phyloP scores from a whole-genome alignment of 805 yeast genomes.

The Hanseniaspora lachancei region DNA sequence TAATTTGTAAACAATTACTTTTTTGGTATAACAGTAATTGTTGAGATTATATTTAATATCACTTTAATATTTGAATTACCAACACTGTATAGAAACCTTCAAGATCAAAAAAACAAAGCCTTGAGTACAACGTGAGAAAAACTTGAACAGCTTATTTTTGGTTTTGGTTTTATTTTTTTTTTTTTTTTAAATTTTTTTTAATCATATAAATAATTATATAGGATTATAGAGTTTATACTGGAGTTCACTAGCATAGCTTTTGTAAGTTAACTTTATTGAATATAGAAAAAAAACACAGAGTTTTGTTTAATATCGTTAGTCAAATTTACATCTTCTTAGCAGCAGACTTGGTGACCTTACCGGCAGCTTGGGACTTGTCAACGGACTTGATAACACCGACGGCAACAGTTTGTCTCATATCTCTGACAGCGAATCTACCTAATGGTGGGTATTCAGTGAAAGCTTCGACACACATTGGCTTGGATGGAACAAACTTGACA shows the following conservation, averaged over 20 bases:
- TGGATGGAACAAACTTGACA: constrained; percentile 76
- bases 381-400: constrained; percentile 98
- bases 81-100: too few species aligned
- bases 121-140: too few species aligned
- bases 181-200: constrained; percentile 1
- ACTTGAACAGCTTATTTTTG: background rate
- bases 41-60: too few species aligned
- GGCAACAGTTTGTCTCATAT: constrained; percentile 99
- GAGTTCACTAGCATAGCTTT: background rate
- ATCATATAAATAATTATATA: constrained; percentile 5
- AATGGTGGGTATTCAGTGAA: constrained; percentile 91
- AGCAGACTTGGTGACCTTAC: constrained; percentile 96
- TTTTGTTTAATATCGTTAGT: background rate
- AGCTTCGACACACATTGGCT: constrained; percentile 91
- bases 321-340: constrained; percentile 17
- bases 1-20: too few species aligned
- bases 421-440: constrained; percentile 98
- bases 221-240: background rate
- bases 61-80: too few species aligned
- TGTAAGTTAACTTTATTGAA: background rate
- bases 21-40: too few species aligned
- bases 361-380: constrained; percentile 66
- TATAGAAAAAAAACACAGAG: background rate
- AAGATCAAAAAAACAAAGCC: background rate
- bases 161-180: background rate